These are phyloP conservation scores for Oldenlandia corymbosa DNA, from an alignment of 257 asterid genomes.

Conservation along the genomic window DNA sequence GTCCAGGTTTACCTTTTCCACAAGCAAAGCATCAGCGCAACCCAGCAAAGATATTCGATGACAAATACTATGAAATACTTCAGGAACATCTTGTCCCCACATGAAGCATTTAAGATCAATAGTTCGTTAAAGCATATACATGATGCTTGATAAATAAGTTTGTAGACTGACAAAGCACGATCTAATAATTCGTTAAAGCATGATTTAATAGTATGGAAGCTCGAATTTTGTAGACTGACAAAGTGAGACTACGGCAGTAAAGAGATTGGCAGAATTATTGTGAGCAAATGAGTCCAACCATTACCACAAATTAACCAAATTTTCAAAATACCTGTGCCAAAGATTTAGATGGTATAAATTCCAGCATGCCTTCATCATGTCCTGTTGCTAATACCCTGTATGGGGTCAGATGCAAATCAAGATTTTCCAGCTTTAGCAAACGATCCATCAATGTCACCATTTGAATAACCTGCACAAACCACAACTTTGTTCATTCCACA, in stretches of 20 bases:
- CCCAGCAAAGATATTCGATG: neutral
- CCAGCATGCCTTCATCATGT: constrained; percentile 98
- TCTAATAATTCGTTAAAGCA: too few species aligned
- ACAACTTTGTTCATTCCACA: neutral
- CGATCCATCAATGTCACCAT: constrained; percentile 98
- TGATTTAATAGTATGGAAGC: too few species aligned
- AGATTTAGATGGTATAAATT: constrained; percentile 91
- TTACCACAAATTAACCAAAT: constrained; percentile 3
- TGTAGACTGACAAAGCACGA: too few species aligned
- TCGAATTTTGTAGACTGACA: too few species aligned
- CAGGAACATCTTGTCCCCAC: neutral
- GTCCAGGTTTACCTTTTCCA: too few species aligned
- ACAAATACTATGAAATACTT: neutral
- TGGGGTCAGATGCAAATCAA: constrained; percentile 91
- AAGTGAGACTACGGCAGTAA: too few species aligned
- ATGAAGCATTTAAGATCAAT: neutral
- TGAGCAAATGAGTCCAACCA: neutral
- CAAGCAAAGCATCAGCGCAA: neutral
- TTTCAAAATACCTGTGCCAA: constrained; percentile 71
- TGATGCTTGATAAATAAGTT: too few species aligned
- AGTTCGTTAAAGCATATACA: neutral
- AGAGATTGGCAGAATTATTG: too few species aligned
- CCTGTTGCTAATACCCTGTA: constrained; percentile 96
- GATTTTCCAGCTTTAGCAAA: constrained; percentile 93
- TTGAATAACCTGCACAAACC: constrained; percentile 71